Evolutionary conservation across 2,329 filamentous ascomycete species (phyloP), one percentile per base, ranked within the genome.

Genomic region (Fusarium secorum): DNA sequence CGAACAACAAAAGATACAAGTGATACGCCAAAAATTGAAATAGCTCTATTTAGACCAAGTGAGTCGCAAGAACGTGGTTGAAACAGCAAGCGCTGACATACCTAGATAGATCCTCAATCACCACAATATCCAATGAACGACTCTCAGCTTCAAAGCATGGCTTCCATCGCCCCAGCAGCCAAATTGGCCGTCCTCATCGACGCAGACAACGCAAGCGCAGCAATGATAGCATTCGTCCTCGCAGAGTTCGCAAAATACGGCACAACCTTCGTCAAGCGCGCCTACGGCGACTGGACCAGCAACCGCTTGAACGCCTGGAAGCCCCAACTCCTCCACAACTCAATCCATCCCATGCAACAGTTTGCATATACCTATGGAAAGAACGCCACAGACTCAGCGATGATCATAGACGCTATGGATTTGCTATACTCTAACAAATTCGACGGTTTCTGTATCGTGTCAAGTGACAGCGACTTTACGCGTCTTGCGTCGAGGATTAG

Each of bases 321-420:
- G 20, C 60, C 71, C 4, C 60, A 70, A 3, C 79, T 81, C 3
- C 77, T 80, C 1, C 60, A 64, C 7, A 74, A 78, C 24, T 79
- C 78, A 0, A 80, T 80, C 30, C 78, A 80, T 61, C 80, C 79
- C 0, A 77, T 81, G 5, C 79, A 81, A 61, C 79, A 81, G 55
- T 81, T 81, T 26, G 74, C 78, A 4, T 81, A 80, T 44, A 81
- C 80, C 0, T 45, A 64, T 0, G 78, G 79, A n/a, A 81, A 81
- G 52, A 81, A 80, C 44, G 64, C 79, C 3, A 80, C 78, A 3
- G 79, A 80, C 45, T 68, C 75, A 0, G 79, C 79, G 48, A 79
- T 81, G 78, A 74, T 81, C 4, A 81, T 81, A 38, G 79, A 81
- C 44, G 79, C 79, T 33, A 81, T 81, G 79, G 79, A 81, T 59